Evolutionary conservation across 148 eudicot species (phyloP).

Genomic region (Amaranthus cruentus): DNA sequence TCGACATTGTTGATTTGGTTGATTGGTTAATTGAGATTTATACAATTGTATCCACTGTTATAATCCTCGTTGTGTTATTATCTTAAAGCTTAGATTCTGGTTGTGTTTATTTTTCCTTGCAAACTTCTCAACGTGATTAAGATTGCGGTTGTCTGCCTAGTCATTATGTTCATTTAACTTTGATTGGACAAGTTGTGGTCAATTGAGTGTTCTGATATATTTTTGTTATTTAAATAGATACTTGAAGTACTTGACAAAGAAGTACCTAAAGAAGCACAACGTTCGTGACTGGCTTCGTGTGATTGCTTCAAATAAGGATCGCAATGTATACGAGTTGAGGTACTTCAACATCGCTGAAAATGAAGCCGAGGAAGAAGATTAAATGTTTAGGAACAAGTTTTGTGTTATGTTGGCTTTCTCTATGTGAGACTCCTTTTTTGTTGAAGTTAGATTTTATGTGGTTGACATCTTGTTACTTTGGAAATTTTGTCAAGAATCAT

Average conservation of each 20-base stretch:
- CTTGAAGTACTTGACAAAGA: conserved; percentile 78
- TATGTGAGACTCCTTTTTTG: conserved; percentile 2
- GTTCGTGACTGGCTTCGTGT: conserved; percentile 86
- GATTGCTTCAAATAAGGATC: conserved; percentile 73
- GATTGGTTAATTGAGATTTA: neutral
- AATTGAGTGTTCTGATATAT: neutral
- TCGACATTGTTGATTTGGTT: neutral
- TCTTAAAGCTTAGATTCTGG: no score
- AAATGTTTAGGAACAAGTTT: conserved; percentile 13
- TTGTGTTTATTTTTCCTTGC: no score
- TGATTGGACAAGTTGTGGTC: neutral
- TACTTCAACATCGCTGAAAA: conserved; percentile 89
- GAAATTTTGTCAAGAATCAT: conserved; percentile 7
- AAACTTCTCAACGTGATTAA: no score
- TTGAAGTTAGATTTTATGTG: conserved; percentile 15
- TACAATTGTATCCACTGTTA: no score
- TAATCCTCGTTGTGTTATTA: no score
- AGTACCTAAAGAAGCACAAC: conserved; percentile 77
- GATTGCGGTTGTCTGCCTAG: no score
- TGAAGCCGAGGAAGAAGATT: conserved; percentile 66
- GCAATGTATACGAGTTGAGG: conserved; percentile 64
- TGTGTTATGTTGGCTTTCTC: neutral
- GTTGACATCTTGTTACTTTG: conserved; percentile 11
- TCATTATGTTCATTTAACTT: neutral
- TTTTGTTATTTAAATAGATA: conserved; percentile 33